These are phyloP conservation scores for Grosmannia penicillata DNA, from an alignment of 2,329 filamentous ascomycete species.

Conservation along the genomic window DNA sequence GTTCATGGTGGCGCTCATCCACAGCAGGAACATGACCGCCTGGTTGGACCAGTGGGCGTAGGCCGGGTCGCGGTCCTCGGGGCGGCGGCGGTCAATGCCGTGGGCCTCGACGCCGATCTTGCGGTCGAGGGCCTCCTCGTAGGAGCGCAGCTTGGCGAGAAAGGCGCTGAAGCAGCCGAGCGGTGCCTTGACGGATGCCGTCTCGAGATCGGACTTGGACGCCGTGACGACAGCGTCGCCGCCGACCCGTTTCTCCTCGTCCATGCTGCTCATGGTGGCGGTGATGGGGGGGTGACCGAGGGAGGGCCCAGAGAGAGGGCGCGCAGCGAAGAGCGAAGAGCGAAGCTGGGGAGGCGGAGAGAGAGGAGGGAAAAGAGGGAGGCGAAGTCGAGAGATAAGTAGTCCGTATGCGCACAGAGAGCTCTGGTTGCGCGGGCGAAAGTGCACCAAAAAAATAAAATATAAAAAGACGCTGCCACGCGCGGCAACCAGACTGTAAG, in stretches of 20 bases:
- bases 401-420: too few relatives aligned
- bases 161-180: conserved; percentile 13
- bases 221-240: conserved; percentile 3
- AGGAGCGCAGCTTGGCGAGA: conserved; percentile 21
- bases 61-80: conserved; percentile 25
- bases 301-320: background rate
- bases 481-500: too few relatives aligned
- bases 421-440: too few relatives aligned
- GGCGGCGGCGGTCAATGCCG: conserved; percentile 27
- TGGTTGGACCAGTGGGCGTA: conserved; percentile 23
- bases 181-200: conserved; percentile 5
- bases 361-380: background rate
- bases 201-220: background rate
- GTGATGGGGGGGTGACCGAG: background rate
- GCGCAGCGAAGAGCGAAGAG: background rate
- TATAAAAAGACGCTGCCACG: too few relatives aligned
- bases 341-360: background rate
- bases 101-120: conserved; percentile 33
- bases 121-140: conserved; percentile 27
- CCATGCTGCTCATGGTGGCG: conserved; percentile 5
- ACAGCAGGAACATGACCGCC: conserved; percentile 34
- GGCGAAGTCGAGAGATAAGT: background rate
- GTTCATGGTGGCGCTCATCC: conserved; percentile 36
- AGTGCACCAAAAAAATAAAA: background rate
- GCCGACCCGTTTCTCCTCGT: conserved; percentile 10